Evolutionary conservation across 805 yeast species (phyloP).

Genomic region (Saccharomycopsis sp.): DNA sequence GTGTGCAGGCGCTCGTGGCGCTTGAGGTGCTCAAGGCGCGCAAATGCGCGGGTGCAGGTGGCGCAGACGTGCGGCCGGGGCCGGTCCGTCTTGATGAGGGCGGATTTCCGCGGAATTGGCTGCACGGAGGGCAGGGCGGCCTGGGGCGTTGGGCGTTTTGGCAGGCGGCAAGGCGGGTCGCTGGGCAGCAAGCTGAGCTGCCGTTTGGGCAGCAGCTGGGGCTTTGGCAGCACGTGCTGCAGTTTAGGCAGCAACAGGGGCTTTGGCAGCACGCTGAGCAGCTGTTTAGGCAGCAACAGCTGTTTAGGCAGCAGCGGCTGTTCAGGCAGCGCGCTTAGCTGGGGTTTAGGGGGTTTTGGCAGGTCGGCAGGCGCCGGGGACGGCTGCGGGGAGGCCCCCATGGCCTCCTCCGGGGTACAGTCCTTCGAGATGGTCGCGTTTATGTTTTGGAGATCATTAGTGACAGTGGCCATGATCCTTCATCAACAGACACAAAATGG

Average conservation of each 20-base stretch:
- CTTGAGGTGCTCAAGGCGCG: constrained; percentile 87
- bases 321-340: too few species aligned
- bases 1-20: constrained; percentile 94
- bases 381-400: too few species aligned
- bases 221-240: too few species aligned
- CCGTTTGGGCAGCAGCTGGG: too few species aligned
- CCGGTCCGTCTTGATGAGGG: constrained; percentile 79
- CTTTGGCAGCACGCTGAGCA: too few species aligned
- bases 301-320: too few species aligned
- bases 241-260: too few species aligned
- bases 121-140: constrained; percentile 30
- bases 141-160: not conserved
- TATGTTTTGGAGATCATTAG: not conserved
- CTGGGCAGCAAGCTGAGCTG: not conserved
- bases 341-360: too few species aligned
- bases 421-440: not conserved
- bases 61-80: constrained; percentile 91
- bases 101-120: constrained; percentile 83
- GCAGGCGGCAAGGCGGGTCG: not conserved
- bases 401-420: too few species aligned
- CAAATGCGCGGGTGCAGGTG: constrained; percentile 92
- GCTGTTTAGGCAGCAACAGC: too few species aligned
- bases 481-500: not conserved
- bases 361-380: too few species aligned
- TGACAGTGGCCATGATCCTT: not conserved